phyloP scores from a whole-genome alignment of 192 early-diverging fungal species.

The Entomortierella beljakovae region DNA sequence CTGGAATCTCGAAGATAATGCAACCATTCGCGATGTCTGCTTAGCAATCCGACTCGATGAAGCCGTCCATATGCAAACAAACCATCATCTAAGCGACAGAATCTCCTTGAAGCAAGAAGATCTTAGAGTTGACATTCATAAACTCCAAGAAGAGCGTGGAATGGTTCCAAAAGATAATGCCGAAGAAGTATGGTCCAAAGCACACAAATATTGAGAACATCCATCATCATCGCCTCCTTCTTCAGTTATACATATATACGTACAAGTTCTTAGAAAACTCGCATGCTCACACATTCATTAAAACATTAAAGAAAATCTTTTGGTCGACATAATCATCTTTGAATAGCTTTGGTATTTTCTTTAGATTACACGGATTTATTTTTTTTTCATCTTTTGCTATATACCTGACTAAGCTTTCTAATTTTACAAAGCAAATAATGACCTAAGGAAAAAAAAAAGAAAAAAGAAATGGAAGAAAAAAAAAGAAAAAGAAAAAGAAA shows the following conservation, averaged over 20 bases:
- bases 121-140: conserved; percentile 35
- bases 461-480: background rate
- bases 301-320: too few species aligned
- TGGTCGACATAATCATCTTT: too few species aligned
- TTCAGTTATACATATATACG: too few species aligned
- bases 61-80: conserved; percentile 88
- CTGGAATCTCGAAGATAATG: conserved; percentile 79
- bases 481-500: background rate
- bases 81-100: conserved; percentile 87
- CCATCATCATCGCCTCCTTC: background rate
- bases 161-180: conserved; percentile 47
- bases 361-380: too few species aligned
- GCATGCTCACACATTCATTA: too few species aligned
- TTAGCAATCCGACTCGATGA: conserved; percentile 92
- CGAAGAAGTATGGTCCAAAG: conserved; percentile 41
- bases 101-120: conserved; percentile 57
- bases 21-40: conserved; percentile 87
- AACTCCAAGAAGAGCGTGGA: conserved; percentile 46
- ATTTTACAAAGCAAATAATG: background rate
- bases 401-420: background rate
- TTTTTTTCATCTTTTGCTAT: background rate
- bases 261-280: too few species aligned
- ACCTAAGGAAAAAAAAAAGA: background rate
- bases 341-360: background rate
- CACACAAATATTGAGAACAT: conserved; percentile 32